Evolutionary conservation across 106 monocot species (phyloP).

Genomic region (Allium cepa): DNA sequence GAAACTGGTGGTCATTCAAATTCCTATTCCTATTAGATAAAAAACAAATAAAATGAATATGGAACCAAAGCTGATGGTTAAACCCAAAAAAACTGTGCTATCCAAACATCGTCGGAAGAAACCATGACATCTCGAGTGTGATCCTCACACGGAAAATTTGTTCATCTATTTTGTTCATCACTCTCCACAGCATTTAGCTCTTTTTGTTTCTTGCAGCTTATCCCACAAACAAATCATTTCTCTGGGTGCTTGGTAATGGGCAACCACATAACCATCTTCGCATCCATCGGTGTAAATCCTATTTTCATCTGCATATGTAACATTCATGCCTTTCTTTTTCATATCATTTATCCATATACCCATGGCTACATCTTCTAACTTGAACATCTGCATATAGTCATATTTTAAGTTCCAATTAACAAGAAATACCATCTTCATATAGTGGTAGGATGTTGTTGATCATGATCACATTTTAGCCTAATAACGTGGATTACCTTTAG

Average conservation of each 20-base stretch:
- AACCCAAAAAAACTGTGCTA: too few relatives aligned
- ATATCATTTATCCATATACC: constrained; percentile 66
- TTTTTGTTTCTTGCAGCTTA: constrained; percentile 51
- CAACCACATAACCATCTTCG: constrained; percentile 69
- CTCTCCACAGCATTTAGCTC: constrained; percentile 49
- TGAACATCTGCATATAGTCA: constrained; percentile 72
- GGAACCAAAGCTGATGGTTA: too few relatives aligned
- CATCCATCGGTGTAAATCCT: constrained; percentile 64
- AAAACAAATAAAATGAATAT: too few relatives aligned
- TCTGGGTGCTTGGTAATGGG: constrained; percentile 85
- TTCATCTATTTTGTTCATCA: background rate
- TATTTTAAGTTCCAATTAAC: too few relatives aligned
- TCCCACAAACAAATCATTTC: constrained; percentile 93
- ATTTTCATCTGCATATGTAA: constrained; percentile 56
- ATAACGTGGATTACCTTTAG: constrained; percentile 40
- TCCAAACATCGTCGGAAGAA: too few relatives aligned
- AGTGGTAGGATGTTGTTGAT: too few relatives aligned
- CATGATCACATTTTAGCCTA: too few relatives aligned
- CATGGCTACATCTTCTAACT: constrained; percentile 97
- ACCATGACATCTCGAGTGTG: too few relatives aligned
- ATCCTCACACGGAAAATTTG: too few relatives aligned
- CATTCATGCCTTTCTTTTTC: constrained; percentile 47
- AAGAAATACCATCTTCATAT: too few relatives aligned
- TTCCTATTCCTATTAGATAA: too few relatives aligned
- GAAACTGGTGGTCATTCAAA: too few relatives aligned